Base-by-base conservation (phyloP, 1,284 basidiomycete genomes). In the Malassezia obtusa region DNA sequence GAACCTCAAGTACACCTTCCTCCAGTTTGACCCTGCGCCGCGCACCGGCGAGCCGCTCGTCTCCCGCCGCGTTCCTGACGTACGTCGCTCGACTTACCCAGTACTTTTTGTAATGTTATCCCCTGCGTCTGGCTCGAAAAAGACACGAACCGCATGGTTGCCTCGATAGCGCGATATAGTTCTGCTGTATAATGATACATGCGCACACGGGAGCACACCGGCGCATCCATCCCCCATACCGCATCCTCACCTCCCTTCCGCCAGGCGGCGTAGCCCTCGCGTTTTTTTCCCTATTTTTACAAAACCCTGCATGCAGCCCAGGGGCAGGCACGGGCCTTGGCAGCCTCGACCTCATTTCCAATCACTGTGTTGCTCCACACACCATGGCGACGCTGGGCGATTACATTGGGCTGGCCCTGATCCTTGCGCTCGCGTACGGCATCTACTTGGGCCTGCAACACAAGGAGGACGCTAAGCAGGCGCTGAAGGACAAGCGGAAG, bases 1-100 rank as follows among this genome's bases (percentile, higher is more conserved):
- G 81, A 90, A 90, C 80, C 80, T 91, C 81, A 87, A 87, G 59
- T 89, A 89, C 77, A 89, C 85, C 77, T 89, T 89, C 81, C 49
- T 99, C 77, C 92, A 99, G 83, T 99, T 98, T 77, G 92, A 99
- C 78, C 92, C 92, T 68, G 92, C 92, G 64, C 92, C 94, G 65
- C 82, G 92, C 75, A 90, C 92, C 65, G 94, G 92, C 64, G 94
- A 98, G 77, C 92, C 92, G 43, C 83, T 99, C 55, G 92, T 99
- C 60, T 90, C 91, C 71, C 83, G 92, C 77, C 86, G 92, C 77
- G 92, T 96, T 75, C 94, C 92, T 74, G 94, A 99, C 80, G 49
- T 50, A 50, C 40, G 49, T 50, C 12, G 7, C 17, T 11, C 21
- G n/a, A 6, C 30, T 21, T 19, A 30, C 40, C 32, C 28, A 50